Base-by-base conservation (phyloP, 495 filamentous ascomycete genomes). In the Massariosphaeria phaeospora region DNA sequence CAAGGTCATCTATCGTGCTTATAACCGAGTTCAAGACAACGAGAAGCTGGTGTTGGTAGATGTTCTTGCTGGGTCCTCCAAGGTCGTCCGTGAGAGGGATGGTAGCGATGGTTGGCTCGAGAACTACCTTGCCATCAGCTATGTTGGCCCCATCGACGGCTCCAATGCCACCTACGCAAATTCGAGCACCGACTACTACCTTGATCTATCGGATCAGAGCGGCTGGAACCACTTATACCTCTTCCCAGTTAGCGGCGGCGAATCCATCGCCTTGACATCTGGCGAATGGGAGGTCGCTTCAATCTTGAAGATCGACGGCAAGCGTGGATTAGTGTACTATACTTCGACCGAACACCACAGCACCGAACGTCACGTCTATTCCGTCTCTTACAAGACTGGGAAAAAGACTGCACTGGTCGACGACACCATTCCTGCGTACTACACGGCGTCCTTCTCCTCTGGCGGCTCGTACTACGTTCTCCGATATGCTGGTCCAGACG, bases 91-190 rank as follows among this genome's bases (percentile, higher is more conserved):
- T 12, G 70, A 79, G 63, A 66, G 79, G 18, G 70, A 80, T 48
- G 79, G 71, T 4, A 70, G 69, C 0, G 77, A 79, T 41, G 79
- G 79, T 1, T 82, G 79, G 79, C 61, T 82, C 12, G 79, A 82
- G 34, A 75, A 78, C 52, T 71, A 73, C 42, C 49, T 70, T 2
- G 72, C 76, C 1, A 79, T 80, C 44, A 52, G 55, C 17, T 82
- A 65, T 53, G 24, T 59, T 18, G 55, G 57, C 18, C 18, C 45
- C 25, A 1, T 66, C 25, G 30, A 36, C 20, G n/a, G n/a, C n/a
- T n/a, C n/a, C n/a, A 57, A 66, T 20, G 35, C 38, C 1, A 39
- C 47, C 27, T 30, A 36, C 39, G n/a, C n/a, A n/a, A 52, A 48
- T 38, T 29, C 15, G 23, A 67, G 55, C 2, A 46, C 53, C 2